phyloP scores from a whole-genome alignment of 345 rosid species.

The Eucalyptus marginata region DNA sequence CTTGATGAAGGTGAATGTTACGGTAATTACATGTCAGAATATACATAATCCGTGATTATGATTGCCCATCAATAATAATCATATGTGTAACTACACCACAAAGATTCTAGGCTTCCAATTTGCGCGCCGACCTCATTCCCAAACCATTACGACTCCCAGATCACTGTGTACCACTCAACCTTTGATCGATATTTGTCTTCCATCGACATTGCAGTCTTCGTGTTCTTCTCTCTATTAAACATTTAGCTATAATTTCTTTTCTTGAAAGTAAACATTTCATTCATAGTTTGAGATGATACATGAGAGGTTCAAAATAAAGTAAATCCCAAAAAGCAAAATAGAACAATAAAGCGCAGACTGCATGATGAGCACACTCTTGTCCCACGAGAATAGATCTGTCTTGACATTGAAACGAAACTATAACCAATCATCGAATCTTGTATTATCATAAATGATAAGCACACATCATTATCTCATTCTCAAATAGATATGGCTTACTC shows the following conservation, averaged over 20 bases:
- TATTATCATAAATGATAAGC: background rate
- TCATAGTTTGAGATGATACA: background rate
- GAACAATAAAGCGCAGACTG: background rate
- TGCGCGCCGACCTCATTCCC: background rate
- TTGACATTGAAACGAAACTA: background rate
- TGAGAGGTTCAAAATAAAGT: background rate
- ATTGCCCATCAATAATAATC: background rate
- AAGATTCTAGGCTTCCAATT: background rate
- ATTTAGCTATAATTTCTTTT: background rate
- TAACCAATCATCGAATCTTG: rapidly evolving
- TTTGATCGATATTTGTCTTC: background rate
- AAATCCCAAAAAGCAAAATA: background rate
- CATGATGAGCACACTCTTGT: background rate
- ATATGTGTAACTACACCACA: background rate
- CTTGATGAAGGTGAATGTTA: background rate
- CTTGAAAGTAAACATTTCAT: background rate
- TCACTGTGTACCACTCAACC: background rate
- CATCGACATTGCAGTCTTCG: rapidly evolving
- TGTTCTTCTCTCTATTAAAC: background rate
- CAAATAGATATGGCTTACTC: background rate
- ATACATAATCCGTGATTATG: background rate
- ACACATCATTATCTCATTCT: background rate
- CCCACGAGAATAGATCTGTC: background rate
- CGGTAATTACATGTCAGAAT: background rate
- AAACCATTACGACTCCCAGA: background rate